Evolutionary conservation across 495 filamentous ascomycete species (phyloP), one percentile per base, ranked within the genome.

Genomic region (Neurospora terricola): DNA sequence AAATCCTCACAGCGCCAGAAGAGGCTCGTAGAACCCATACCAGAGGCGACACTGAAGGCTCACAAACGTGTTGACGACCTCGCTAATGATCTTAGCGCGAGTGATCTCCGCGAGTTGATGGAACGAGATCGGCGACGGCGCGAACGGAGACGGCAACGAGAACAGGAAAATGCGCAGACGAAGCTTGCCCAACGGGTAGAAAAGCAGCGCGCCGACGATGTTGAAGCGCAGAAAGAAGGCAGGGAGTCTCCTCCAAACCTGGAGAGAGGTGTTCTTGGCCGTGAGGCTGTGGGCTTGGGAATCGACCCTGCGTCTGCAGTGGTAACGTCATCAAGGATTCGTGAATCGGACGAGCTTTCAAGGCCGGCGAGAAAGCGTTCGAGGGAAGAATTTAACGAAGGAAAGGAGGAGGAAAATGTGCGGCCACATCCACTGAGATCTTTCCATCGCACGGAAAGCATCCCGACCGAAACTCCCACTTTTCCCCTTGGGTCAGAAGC

Each of bases 111-210:
- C 23, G 92, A 96, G 76, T 80, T 97, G 40, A 88, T 98, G 86
- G 94, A 98, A 72, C 84, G 94, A 71, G 94, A 98, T 78, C 85
- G 91, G 73, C 88, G 93, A 73, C 86, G 94, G 38, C 87, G 86
- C 73, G 92, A 97, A 72, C 90, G 87, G 78, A 93, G 93, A 82
- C 86, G 86, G 69, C 84, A 90, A 71, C 85, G 87, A 54, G 91
- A 96, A 34, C 89, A 91, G 72, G 91, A 94, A 74, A 90, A 84
- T 73, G 79, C 92, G 34, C 87, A 92, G 72, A 87, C 90, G 73
- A 90, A 87, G 71, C 83, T 97, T 54, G 87, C 91, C 72, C 85
- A 90, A 54, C 87, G 86, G 70, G 89, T 89, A 45, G 92, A 94
- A 77, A 91, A 90, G 72, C 92, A 94, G 74, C 84, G 77, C 73